phyloP scores from a whole-genome alignment of 1,284 basidiomycete species.

The Papiliotrema nemorosa region DNA sequence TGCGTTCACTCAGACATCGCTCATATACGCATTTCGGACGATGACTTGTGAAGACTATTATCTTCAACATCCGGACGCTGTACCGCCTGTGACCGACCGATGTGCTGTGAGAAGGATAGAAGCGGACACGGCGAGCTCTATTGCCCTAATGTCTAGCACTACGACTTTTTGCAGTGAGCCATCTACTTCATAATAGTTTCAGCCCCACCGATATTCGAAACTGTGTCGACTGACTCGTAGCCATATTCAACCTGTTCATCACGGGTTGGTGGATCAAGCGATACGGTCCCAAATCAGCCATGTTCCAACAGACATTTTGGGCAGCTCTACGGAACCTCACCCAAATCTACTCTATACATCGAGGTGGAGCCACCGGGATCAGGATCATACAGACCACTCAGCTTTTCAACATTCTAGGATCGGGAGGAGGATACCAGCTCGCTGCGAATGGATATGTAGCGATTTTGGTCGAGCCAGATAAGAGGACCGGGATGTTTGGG shows the following conservation, averaged over 20 bases:
- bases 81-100: slow-evolving; percentile 16
- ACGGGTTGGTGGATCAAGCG: slow-evolving; percentile 38
- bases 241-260: slow-evolving; percentile 43
- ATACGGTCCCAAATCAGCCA: slow-evolving; percentile 39
- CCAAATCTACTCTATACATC: slow-evolving; percentile 36
- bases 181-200: background rate
- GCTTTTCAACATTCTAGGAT: slow-evolving; percentile 43
- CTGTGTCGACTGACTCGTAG: slow-evolving; percentile 9
- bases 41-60: slow-evolving; percentile 47
- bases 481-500: slow-evolving; percentile 42
- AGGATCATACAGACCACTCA: slow-evolving; percentile 41
- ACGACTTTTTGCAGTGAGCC: slow-evolving; percentile 34
- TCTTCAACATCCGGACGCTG: slow-evolving; percentile 13
- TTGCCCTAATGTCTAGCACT: slow-evolving; percentile 35
- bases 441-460: slow-evolving; percentile 39
- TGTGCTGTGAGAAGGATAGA: slow-evolving; percentile 37
- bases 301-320: slow-evolving; percentile 46
- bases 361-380: slow-evolving; percentile 33
- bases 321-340: slow-evolving; percentile 39
- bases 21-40: slow-evolving; percentile 42
- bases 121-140: slow-evolving; percentile 21
- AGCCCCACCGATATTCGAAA: no score
- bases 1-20: slow-evolving; percentile 40
- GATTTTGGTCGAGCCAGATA: slow-evolving; percentile 25
- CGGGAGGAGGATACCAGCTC: slow-evolving; percentile 41